A percentile compares a stretch with the other conserved stretches of the same genome.
Conservation (phyloP, 345 rosid species). For the Gossypium raimondii region DNA sequence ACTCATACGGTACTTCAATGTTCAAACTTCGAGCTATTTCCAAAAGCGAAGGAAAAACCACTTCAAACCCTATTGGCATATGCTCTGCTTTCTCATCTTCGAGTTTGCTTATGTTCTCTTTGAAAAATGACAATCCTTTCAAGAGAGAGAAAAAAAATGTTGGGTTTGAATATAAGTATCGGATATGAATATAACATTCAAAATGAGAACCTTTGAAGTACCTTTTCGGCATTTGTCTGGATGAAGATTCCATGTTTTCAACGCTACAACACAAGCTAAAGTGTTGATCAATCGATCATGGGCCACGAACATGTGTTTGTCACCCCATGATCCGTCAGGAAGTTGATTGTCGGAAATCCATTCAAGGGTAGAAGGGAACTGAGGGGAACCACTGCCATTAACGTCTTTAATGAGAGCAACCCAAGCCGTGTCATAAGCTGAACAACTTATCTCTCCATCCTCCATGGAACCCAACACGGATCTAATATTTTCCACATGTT, state of each 20-base stretch:
- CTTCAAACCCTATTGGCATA: constrained; percentile 96
- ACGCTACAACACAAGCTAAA: constrained; percentile 75
- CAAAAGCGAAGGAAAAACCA: constrained; percentile 80
- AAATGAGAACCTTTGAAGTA: constrained; percentile 6
- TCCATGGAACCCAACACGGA: constrained; percentile 55
- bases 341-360: constrained; percentile 93
- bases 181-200: too few species aligned
- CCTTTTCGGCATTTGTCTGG: constrained; percentile 62
- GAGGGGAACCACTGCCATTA: constrained; percentile 52
- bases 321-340: constrained; percentile 94
- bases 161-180: neutral
- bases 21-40: constrained; percentile 54
- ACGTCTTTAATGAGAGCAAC: constrained; percentile 72
- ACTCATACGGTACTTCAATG: constrained; percentile 53
- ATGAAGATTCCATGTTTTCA: constrained; percentile 69
- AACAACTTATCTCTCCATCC: constrained; percentile 82
- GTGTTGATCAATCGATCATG: constrained; percentile 87
- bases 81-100: constrained; percentile 68
- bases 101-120: constrained; percentile 55
- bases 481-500: constrained; percentile 44
- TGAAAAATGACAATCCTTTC: constrained; percentile 60
- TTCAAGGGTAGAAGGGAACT: constrained; percentile 60
- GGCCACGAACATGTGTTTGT: constrained; percentile 45
- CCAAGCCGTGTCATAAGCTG: constrained; percentile 99
- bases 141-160: neutral